Percentiles rank a stretch among this genome's conserved stretches.
Evolutionary conservation across 2,329 filamentous ascomycete genomes (phyloP).

Genomic region (Aquanectria penicillioides): DNA sequence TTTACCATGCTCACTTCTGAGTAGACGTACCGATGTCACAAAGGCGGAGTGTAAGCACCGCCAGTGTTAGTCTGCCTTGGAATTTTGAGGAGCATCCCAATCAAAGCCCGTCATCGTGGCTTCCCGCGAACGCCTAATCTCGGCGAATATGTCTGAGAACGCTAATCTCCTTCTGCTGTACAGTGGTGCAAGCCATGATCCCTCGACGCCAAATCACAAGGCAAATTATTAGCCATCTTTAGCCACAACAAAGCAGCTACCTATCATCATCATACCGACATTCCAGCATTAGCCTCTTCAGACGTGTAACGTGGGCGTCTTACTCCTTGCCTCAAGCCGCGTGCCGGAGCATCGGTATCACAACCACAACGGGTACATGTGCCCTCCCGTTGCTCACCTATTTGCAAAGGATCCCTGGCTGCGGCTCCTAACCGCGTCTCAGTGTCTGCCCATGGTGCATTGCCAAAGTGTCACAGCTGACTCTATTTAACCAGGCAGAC

Average conservation of each 20-base stretch:
- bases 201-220: too few species aligned
- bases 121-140: not conserved
- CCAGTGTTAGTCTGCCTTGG: not conserved
- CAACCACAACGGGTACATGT: constrained; percentile 11
- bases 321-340: constrained; percentile 1
- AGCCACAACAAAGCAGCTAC: not conserved
- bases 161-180: too few species aligned
- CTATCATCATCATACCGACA: too few species aligned
- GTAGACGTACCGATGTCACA: not conserved
- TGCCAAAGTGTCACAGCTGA: not conserved
- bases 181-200: too few species aligned
- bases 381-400: constrained; percentile 7
- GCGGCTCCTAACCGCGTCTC: constrained; percentile 3
- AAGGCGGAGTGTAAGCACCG: not conserved
- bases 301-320: constrained; percentile 6
- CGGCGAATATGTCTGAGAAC: not conserved
- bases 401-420: not conserved
- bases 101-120: not conserved
- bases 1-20: constrained; percentile 3
- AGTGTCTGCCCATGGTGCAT: not conserved
- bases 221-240: too few species aligned
- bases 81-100: not conserved
- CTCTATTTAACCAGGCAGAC: too few species aligned
- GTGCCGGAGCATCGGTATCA: constrained; percentile 2
- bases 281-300: not conserved